phyloP scores from a whole-genome alignment of 2,329 filamentous ascomycete genomes.

The Sclerotinia sclerotiorum region DNA sequence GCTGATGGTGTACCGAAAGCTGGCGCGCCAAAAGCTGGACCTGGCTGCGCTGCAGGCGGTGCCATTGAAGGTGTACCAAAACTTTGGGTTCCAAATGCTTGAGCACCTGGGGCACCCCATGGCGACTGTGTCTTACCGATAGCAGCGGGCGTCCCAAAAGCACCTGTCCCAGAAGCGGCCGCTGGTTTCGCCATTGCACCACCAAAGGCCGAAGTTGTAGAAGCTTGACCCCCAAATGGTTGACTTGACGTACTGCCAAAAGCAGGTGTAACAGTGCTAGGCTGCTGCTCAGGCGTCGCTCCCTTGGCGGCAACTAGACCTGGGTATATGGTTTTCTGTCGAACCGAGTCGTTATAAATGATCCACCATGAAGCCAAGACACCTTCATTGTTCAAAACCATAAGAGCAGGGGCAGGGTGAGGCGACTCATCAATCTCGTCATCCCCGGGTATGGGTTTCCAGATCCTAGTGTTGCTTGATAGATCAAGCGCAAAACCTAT shows the following conservation, averaged over 20 bases:
- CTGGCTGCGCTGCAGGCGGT: slow-evolving; percentile 34
- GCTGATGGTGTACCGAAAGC: slow-evolving; percentile 45
- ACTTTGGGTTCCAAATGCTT: slow-evolving; percentile 52
- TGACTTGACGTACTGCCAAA: slow-evolving; percentile 35
- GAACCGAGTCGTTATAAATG: slow-evolving; percentile 83
- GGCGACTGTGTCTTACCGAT: slow-evolving; percentile 22
- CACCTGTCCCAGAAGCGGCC: slow-evolving; percentile 37
- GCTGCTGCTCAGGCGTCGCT: slow-evolving; percentile 32
- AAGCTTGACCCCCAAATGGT: slow-evolving; percentile 20
- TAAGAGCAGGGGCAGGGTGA: slow-evolving; percentile 77
- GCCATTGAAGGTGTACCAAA: slow-evolving; percentile 36
- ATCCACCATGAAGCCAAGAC: slow-evolving; percentile 87
- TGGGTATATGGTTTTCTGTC: slow-evolving; percentile 69
- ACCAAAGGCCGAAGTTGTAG: slow-evolving; percentile 41
- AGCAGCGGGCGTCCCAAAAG: slow-evolving; percentile 40
- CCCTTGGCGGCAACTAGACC: slow-evolving; percentile 56
- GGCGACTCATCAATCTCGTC: slow-evolving; percentile 73
- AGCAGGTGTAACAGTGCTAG: slow-evolving; percentile 29
- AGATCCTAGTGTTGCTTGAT: slow-evolving; percentile 76
- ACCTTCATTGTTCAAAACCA: slow-evolving; percentile 87
- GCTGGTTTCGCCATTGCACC: slow-evolving; percentile 34
- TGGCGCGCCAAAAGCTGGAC: slow-evolving; percentile 52
- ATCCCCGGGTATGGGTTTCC: slow-evolving; percentile 73
- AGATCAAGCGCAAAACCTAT: slow-evolving; percentile 82
- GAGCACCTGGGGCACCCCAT: slow-evolving; percentile 40